Conservation (phyloP, 805 yeast species). For the Yarrowia osloensis region DNA sequence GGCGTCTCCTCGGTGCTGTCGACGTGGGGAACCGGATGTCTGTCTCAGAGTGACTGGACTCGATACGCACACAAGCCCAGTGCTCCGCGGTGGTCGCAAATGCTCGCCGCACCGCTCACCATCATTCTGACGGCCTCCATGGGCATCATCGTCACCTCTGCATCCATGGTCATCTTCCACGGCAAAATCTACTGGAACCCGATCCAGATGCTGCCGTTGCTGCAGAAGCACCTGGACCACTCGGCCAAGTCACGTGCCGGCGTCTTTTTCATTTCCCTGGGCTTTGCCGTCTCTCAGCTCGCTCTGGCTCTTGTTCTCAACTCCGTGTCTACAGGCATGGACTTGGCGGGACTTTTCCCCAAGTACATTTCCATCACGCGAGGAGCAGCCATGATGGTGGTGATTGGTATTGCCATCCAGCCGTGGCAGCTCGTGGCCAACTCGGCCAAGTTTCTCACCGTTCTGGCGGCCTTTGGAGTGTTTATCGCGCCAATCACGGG, state of each 20-base stretch:
- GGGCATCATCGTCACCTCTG: constrained; percentile 51
- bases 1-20: constrained; percentile 49
- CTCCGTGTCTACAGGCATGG: constrained; percentile 53
- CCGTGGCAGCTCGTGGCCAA: constrained; percentile 49
- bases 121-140: constrained; percentile 51
- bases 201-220: constrained; percentile 43
- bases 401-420: constrained; percentile 43
- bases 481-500: constrained; percentile 48
- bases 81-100: constrained; percentile 46
- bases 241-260: constrained; percentile 50
- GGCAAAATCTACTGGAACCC: constrained; percentile 54
- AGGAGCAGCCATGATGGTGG: constrained; percentile 49
- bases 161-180: constrained; percentile 44
- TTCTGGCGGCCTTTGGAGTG: constrained; percentile 45
- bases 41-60: constrained; percentile 49
- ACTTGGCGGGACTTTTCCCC: constrained; percentile 52
- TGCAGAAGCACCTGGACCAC: constrained; percentile 48
- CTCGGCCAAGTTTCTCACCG: constrained; percentile 44
- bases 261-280: constrained; percentile 48
- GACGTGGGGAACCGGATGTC: constrained; percentile 45
- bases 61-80: constrained; percentile 47
- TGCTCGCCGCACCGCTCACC: constrained; percentile 44
- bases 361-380: constrained; percentile 48
- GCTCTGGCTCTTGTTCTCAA: constrained; percentile 41
- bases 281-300: constrained; percentile 20